A percentile compares a stretch with the other conserved stretches of the same genome.
Conservation (phyloP, 2,329 filamentous ascomycete species). For the Nemania sp. region DNA sequence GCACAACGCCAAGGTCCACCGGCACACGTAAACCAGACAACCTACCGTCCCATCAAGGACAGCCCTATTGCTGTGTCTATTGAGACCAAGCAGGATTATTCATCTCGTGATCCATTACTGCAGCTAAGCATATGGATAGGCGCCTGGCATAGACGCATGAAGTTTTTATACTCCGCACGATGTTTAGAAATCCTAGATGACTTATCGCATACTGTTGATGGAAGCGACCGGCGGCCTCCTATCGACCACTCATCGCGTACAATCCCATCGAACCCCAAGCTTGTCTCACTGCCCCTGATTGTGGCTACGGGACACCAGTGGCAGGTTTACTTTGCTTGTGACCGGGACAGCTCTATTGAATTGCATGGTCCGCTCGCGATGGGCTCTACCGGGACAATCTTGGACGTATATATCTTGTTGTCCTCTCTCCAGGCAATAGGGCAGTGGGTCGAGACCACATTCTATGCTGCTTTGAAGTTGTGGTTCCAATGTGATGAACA, state of each 20-base stretch:
- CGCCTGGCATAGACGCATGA: neutral
- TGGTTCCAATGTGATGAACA: neutral
- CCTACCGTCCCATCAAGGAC: neutral
- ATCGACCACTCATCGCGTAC: neutral
- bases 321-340: neutral
- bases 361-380: neutral
- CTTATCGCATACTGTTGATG: neutral
- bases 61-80: neutral
- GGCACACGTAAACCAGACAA: neutral
- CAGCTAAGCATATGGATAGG: neutral
- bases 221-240: neutral
- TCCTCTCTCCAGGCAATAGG: neutral
- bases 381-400: neutral
- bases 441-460: neutral
- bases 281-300: neutral
- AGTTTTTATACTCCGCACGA: neutral
- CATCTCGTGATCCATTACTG: neutral
- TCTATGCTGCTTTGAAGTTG: neutral
- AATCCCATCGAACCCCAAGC: neutral
- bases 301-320: neutral
- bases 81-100: neutral
- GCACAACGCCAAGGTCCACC: neutral
- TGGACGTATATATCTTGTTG: neutral
- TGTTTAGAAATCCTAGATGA: neutral
- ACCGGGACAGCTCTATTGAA: neutral